Evolutionary conservation across 192 early-diverging fungal genomes (phyloP), one percentile per base, ranked within the genome.

Genomic region (Coemansia sp.): DNA sequence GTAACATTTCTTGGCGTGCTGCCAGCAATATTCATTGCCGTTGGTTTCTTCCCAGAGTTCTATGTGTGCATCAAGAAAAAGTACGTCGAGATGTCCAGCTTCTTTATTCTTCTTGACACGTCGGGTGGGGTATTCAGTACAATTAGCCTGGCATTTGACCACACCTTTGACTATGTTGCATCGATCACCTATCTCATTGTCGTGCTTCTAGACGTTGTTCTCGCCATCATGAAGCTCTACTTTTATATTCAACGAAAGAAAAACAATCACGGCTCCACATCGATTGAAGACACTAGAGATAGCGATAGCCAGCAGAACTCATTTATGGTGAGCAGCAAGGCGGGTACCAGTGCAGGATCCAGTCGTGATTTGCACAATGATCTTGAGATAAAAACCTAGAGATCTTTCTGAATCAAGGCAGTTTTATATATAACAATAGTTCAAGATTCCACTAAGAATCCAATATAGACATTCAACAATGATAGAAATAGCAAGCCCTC

Each of bases 121-220:
- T 5, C 66, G 53, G 76, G 80, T 26, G 80, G 80, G 3, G 66
- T 75, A 12, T 83, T 83, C 45, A 77, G 75, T 64, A 83, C 80
- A 2, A 68, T 83, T 32, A 83, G 80, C 41, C 62, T 83, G 45
- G 80, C 71, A 0, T 83, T 83, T 21, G 80, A 78, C 65, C 72
- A 75, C 16, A 67, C 71, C 10, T 83, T 83, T 32, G 76, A 83
- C 69, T 83, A 83, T 57, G 69, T 83, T 13, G 80, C 80, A 9
- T 83, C 80, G 2, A 83, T 83, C 19, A 83, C 76, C 0, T 83
- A 83, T 47, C 64, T 83, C 19, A 68, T 83, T 21, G 80, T 83
- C 7, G 70, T 83, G 4, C 58, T 83, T 39, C 69, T 83, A 12
- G 81, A 78, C 19, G 49, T 83, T 41, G 67, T 83, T 16, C 53